Evolutionary conservation across 768 basidiomycete species (phyloP).

Genomic region (Vishniacozyma victoriae): DNA sequence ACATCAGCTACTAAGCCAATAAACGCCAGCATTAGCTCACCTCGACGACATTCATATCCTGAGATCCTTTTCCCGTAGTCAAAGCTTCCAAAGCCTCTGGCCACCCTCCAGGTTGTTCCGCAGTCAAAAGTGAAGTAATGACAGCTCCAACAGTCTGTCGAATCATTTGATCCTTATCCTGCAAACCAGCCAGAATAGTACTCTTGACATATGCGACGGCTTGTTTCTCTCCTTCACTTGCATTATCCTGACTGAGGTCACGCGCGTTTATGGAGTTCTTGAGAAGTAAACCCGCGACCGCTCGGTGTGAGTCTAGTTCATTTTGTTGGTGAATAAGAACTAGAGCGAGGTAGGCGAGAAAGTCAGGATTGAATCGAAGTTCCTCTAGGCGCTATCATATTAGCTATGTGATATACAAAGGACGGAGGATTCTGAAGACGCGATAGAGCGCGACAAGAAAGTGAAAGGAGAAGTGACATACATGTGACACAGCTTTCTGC

Average conservation of each 20-base stretch:
- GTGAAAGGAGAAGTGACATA: constrained; percentile 43
- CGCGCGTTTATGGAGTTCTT: constrained; percentile 77
- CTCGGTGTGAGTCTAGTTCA: constrained; percentile 87
- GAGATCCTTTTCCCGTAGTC: constrained; percentile 69
- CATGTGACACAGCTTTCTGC: constrained; percentile 77
- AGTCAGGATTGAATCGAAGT: constrained; percentile 76
- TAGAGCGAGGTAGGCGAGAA: constrained; percentile 90
- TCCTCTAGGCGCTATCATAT: constrained; percentile 49
- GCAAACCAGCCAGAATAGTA: constrained; percentile 50
- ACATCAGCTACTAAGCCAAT: not conserved
- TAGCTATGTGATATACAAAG: not conserved
- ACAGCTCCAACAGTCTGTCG: constrained; percentile 90
- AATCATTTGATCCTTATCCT: constrained; percentile 74
- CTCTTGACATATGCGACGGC: constrained; percentile 55
- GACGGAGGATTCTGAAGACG: not conserved
- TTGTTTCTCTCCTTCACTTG: constrained; percentile 55
- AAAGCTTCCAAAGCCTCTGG: constrained; percentile 86
- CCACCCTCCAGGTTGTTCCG: constrained; percentile 87
- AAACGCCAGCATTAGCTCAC: constrained; percentile 52
- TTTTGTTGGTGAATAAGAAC: constrained; percentile 73
- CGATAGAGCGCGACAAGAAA: not conserved
- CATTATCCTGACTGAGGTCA: constrained; percentile 62
- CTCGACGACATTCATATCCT: constrained; percentile 74
- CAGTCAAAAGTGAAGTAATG: constrained; percentile 80
- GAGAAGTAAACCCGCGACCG: constrained; percentile 91